A percentile compares a stretch with the other conserved stretches of the same genome.
phyloP scores from a whole-genome alignment of 1,284 basidiomycete genomes.

The Rhizoctonia solani region DNA sequence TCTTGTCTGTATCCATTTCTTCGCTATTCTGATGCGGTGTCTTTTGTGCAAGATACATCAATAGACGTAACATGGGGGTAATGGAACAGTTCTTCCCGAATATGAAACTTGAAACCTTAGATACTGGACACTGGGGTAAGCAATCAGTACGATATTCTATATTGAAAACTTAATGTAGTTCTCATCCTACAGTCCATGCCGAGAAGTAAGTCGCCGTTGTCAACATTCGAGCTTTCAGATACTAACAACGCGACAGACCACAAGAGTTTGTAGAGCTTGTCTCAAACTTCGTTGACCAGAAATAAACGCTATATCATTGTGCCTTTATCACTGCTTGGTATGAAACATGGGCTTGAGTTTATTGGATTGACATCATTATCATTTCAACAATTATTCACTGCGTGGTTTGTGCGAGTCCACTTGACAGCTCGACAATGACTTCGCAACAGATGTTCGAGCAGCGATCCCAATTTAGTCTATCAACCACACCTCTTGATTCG shows the following conservation, averaged over 20 bases:
- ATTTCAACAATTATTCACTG: neutral
- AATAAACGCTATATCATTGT: neutral
- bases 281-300: constrained; percentile 20
- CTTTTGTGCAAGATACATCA: constrained; percentile 74
- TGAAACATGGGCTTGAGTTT: too few species aligned
- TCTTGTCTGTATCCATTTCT: neutral
- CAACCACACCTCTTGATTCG: neutral
- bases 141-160: constrained; percentile 4
- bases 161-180: neutral
- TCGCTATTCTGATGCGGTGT: too few species aligned
- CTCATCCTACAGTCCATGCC: constrained; percentile 8
- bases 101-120: constrained; percentile 57
- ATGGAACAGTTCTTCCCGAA: constrained; percentile 71
- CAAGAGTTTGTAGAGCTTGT: constrained; percentile 30
- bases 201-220: constrained; percentile 29
- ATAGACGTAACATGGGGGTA: constrained; percentile 61
- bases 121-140: constrained; percentile 72
- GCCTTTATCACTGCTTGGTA: neutral
- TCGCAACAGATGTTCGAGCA: too few species aligned
- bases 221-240: too few species aligned
- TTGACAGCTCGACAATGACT: too few species aligned
- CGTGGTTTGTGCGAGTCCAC: too few species aligned
- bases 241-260: neutral
- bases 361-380: too few species aligned
- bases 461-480: too few species aligned